Evolutionary conservation across 2,329 filamentous ascomycete species (phyloP).

Genomic region (Stachybotrys chlorohalonatus): DNA sequence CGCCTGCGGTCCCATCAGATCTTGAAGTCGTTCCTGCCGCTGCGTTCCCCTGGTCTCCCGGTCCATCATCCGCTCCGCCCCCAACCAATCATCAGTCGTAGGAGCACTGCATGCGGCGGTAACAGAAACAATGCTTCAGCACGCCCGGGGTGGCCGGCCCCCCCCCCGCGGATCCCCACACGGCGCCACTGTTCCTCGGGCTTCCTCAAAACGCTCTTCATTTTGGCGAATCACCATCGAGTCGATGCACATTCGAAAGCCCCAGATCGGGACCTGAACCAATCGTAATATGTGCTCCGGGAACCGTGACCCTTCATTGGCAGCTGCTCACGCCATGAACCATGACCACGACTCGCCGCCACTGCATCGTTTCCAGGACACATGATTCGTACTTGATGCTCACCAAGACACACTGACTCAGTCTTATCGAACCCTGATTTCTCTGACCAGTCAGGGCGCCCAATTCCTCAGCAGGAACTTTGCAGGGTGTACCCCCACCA

Average conservation of each 20-base stretch:
- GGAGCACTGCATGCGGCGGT: constrained; percentile 15
- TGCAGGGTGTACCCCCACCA: not conserved
- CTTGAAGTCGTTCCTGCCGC: not conserved
- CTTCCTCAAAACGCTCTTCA: not conserved
- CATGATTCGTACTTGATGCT: not conserved
- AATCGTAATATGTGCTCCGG: not conserved
- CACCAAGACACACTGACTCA: not conserved
- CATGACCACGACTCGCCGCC: not conserved
- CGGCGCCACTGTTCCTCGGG: not conserved
- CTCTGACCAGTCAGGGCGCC: not conserved
- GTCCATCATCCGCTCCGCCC: not conserved
- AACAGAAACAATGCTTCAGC: constrained; percentile 17
- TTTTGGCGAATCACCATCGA: not conserved
- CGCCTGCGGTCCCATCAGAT: not conserved
- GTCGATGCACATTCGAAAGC: not conserved
- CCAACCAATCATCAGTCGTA: constrained; percentile 11
- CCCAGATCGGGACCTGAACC: not conserved
- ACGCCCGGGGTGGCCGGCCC: constrained; percentile 16
- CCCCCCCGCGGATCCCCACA: constrained; percentile 13
- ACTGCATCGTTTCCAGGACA: not conserved
- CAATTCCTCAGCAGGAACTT: not conserved
- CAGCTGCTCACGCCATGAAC: not conserved
- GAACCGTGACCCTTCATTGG: not conserved
- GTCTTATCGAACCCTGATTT: not conserved
- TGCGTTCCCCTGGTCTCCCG: not conserved